phyloP scores from a whole-genome alignment of 768 basidiomycete species.

The Pleurotus eryngii region DNA sequence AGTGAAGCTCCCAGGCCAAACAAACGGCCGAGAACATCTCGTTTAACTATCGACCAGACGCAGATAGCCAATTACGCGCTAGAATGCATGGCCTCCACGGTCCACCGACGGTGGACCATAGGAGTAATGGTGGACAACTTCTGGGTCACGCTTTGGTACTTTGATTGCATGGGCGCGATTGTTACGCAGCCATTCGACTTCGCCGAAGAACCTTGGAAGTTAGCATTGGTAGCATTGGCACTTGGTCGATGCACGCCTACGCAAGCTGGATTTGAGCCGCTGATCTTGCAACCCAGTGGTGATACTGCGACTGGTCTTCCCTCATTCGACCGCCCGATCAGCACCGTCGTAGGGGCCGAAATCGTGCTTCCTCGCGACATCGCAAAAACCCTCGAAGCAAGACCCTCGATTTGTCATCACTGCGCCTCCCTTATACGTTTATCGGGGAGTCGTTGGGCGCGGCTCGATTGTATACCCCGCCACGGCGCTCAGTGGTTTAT shows the following conservation, averaged over 20 bases:
- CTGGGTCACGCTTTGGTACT: neutral
- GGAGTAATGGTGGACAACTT: neutral
- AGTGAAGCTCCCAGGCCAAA: too few relatives aligned
- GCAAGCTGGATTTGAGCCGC: slow-evolving; percentile 1
- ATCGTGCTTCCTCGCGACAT: neutral
- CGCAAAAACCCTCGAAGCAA: neutral
- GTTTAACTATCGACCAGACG: neutral
- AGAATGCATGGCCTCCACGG: neutral
- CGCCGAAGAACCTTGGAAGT: neutral
- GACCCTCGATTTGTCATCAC: neutral
- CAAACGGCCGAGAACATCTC: neutral
- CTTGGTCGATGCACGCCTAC: neutral
- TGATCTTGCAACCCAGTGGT: neutral
- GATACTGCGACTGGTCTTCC: neutral
- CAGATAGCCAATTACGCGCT: neutral
- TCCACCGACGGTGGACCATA: neutral
- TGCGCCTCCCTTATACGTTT: neutral
- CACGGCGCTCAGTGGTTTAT: neutral
- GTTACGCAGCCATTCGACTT: neutral
- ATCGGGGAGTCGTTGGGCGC: neutral
- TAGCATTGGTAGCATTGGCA: neutral
- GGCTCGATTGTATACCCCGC: neutral
- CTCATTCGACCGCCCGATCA: neutral
- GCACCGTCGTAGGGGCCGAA: neutral
- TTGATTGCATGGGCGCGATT: slow-evolving; percentile 1